Evolutionary conservation across 2,329 filamentous ascomycete species (phyloP).

Genomic region (Cladosporium oxysporum): DNA sequence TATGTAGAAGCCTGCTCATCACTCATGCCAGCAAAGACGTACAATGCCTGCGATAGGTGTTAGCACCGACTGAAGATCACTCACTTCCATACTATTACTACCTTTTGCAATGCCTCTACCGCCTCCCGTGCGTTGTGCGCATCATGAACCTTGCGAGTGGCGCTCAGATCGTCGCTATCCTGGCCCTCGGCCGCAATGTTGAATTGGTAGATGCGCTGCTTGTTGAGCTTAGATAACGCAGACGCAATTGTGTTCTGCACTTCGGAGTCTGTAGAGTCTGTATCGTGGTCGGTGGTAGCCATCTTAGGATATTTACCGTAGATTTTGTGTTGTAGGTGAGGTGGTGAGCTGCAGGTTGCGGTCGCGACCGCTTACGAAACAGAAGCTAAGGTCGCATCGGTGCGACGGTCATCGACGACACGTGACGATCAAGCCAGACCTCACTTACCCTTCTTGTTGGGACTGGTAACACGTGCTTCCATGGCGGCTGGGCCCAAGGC

Average conservation of each 20-base stretch:
- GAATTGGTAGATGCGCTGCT: background rate
- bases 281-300: background rate
- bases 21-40: background rate
- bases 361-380: background rate
- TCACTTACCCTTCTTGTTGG: background rate
- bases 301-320: background rate
- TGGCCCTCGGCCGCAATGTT: background rate
- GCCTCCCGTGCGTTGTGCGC: background rate
- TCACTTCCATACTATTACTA: background rate
- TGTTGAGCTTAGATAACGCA: background rate
- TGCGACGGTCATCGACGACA: too few relatives aligned
- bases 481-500: too few relatives aligned
- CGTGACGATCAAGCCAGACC: background rate
- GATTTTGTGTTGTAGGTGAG: background rate
- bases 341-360: background rate
- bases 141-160: background rate
- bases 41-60: background rate
- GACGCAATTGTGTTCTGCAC: background rate
- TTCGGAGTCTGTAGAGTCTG: background rate
- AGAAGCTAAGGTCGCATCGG: too few relatives aligned
- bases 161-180: background rate
- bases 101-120: background rate
- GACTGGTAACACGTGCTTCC: background rate
- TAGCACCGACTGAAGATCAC: background rate
- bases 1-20: background rate